A percentile compares a stretch with the other conserved stretches of the same genome.
Conservation (phyloP, 352 stramenopile genomes). For the Phytophthora citrophthora region DNA sequence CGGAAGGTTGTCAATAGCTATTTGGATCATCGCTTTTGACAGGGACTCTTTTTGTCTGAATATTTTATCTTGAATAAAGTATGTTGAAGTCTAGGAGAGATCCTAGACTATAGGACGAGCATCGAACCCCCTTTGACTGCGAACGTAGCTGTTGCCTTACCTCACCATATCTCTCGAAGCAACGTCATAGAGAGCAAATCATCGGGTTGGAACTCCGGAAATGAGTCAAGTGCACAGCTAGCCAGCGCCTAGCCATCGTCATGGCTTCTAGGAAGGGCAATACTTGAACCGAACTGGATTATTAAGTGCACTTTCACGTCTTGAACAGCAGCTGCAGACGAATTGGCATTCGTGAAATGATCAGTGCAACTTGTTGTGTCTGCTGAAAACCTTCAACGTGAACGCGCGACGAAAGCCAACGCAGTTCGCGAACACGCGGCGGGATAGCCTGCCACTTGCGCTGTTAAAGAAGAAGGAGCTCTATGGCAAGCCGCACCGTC, state of each 20-base stretch:
- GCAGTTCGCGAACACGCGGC: constrained; percentile 1
- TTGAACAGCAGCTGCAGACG: constrained; percentile 9
- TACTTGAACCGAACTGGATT: constrained; percentile 3
- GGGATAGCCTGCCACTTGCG: constrained; percentile 18
- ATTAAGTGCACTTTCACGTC: not conserved
- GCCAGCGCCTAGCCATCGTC: not conserved
- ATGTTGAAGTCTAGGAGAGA: not conserved
- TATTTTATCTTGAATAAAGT: constrained; percentile 23
- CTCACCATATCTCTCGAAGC: not conserved
- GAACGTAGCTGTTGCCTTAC: not conserved
- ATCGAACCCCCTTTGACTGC: constrained; percentile 13
- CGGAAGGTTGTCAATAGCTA: constrained; percentile 15
- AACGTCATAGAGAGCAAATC: constrained; percentile 20
- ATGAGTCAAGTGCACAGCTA: constrained; percentile 16
- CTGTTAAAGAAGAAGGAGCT: constrained; percentile 18
- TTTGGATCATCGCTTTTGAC: constrained; percentile 11
- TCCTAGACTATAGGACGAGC: not conserved
- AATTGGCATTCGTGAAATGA: constrained; percentile 4
- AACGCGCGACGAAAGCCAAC: constrained; percentile 5
- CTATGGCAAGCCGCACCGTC: constrained; percentile 32
- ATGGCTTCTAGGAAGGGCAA: not conserved
- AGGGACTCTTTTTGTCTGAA: constrained; percentile 17
- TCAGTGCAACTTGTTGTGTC: not conserved
- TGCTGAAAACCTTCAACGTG: constrained; percentile 11
- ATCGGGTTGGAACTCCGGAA: not conserved